Base-by-base conservation (phyloP, 805 yeast genomes). In the Phaffomyces thermotolerans region DNA sequence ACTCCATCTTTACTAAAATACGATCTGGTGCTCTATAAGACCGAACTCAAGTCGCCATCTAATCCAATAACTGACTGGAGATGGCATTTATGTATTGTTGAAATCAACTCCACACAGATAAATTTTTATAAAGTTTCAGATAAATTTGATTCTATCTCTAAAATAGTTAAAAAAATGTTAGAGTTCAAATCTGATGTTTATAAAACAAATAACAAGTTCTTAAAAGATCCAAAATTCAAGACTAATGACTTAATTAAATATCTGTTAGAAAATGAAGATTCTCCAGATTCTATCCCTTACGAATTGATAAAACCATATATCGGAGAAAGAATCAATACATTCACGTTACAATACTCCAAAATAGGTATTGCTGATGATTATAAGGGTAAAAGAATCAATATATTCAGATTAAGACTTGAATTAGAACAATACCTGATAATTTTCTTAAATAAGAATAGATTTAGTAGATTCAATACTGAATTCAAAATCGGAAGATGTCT, bases 61-160 rank as follows among this genome's bases (percentile, higher is more conserved):
- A 36, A 34, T 13, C 36, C 46, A 2, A 37, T 39, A n/a, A 40
- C 42, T 2, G 42, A 45, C 15, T 45, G 49, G 45, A 34, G n/a
- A 18, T 48, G 51, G 51, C 41, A 37, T 30, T 20, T 46, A 17
- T 34, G 36, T 12, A 38, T 48, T 4, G 29, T 48, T 5, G 49
- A 48, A 20, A 23, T 48, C 20, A 48, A 48, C 31, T 45, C 51
- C 8, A 48, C 51, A 4, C 51, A 48, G 34, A 20, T 48, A 15
- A 48, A 48, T 22, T n/a, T 45, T 6, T 42, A 45, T 36, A 45
- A 45, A 27, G n/a, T 44, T 3, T 25, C 31, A 4, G 41, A 45
- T 15, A 5, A 25, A 8, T 17, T 23, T 6, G 33, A 30, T 25
- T 39, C 23, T 14, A 24, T 43, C 3, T 15, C 36, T 2, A 43